Evolutionary conservation across 805 yeast species (phyloP).

Genomic region (Saccharomycopsis microspora): DNA sequence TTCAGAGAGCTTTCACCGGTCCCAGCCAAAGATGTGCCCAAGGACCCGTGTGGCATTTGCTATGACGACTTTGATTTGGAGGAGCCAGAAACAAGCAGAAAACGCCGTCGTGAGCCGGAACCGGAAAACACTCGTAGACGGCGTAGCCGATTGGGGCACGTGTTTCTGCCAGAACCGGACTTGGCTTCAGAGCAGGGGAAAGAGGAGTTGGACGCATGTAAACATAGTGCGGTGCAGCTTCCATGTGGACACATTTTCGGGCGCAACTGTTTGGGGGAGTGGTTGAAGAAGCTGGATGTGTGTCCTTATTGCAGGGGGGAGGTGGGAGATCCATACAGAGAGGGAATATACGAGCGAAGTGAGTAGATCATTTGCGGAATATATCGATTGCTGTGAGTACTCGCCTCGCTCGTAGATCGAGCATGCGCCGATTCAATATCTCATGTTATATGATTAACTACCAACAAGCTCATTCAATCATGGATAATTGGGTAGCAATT

Average conservation of each 20-base stretch:
- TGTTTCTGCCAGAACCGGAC: background rate
- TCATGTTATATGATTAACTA: too few relatives aligned
- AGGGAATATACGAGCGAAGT: too few relatives aligned
- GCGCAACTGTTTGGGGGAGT: conserved; percentile 62
- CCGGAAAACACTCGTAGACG: background rate
- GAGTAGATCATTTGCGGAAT: too few relatives aligned
- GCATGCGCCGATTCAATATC: too few relatives aligned
- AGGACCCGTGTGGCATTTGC: conserved; percentile 11
- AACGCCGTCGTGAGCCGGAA: background rate
- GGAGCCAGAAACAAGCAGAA: background rate
- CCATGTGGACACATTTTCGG: conserved; percentile 89
- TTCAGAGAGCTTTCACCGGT: conserved; percentile 4
- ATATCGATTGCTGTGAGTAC: too few relatives aligned
- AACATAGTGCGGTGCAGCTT: conserved; percentile 58
- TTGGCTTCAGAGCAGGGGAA: background rate
- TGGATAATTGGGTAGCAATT: too few relatives aligned
- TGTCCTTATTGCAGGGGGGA: conserved; percentile 79
- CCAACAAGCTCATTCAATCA: too few relatives aligned
- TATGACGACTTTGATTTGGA: conserved; percentile 10
- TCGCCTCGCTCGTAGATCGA: too few relatives aligned
- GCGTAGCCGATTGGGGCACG: background rate
- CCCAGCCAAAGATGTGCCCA: background rate
- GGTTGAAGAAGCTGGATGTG: conserved; percentile 63
- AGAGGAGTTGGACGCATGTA: background rate
- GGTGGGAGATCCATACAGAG: conserved; percentile 24